Evolutionary conservation across 495 filamentous ascomycete genomes (phyloP), one percentile per base, ranked within the genome.

Genomic region (Arthonia radiata): DNA sequence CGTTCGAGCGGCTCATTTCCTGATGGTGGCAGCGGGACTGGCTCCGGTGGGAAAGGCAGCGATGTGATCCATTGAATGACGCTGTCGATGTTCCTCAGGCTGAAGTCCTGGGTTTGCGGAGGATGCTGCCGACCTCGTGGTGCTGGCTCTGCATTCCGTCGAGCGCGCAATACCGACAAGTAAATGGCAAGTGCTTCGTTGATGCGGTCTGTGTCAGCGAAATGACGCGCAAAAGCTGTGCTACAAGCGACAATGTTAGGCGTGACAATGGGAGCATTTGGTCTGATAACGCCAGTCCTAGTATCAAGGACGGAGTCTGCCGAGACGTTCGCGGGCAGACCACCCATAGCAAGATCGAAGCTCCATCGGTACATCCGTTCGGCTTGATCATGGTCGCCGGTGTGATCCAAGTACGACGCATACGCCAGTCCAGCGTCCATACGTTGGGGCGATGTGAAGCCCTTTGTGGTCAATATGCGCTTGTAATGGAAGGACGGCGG

Each of bases 361-460:
- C 60, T 73, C 70, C 67, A 70, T 30, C 50, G 50, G 42, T 73
- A 80, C 59, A 73, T 68, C 27, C 70, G 62, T 26, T 59, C 51
- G 1, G 76, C 68, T 3, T 60, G 62, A 1, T 53, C 50, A 8
- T 56, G 41, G 8, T 69, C 42, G 2, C 60, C 56, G 48, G 82
- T 81, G 47, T 62, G 89, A 26, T 76, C 70, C 4, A 90, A 56
- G 65, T 70, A 90, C 31, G 73, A 71, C 4, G 67, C 81, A 44
- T 81, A 82, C 0, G 68, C 71, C 11, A 90, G 48, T 6, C 71
- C 71, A 13, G 81, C 79, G 23, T 79, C 68, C 17, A 91, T 44
- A 33, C 64, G 65, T 48, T 92, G 76, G 28, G 62, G 52, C 12
- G 58, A 57, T 5, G 61, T 68, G 40, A 91, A 77, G 11, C 81